Evolutionary conservation across 2,329 filamentous ascomycete species (phyloP).

Genomic region (Xylariaceae sp.): DNA sequence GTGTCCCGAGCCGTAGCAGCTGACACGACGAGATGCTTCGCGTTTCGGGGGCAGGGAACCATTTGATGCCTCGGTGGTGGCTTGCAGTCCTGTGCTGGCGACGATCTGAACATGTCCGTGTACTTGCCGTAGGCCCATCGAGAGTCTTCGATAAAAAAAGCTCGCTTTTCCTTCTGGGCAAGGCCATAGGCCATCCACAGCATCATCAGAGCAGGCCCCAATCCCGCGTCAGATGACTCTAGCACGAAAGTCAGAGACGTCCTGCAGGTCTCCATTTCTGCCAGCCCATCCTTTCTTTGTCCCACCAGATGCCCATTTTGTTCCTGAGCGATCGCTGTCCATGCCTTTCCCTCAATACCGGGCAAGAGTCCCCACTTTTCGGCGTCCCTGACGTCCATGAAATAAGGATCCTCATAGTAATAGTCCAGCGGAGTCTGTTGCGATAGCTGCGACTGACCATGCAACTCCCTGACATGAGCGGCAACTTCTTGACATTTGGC

Average conservation of each 20-base stretch:
- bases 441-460: conserved; percentile 49
- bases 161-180: conserved; percentile 73
- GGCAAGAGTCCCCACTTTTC: conserved; percentile 69
- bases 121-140: conserved; percentile 84
- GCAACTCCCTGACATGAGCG: conserved; percentile 60
- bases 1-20: conserved; percentile 69
- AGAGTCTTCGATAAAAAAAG: conserved; percentile 86
- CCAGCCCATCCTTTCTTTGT: conserved; percentile 50
- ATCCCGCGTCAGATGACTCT: conserved; percentile 75
- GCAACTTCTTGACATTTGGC: conserved; percentile 71
- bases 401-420: conserved; percentile 70
- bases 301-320: conserved; percentile 53
- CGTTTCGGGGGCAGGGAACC: conserved; percentile 78
- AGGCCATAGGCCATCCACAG: conserved; percentile 86
- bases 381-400: conserved; percentile 77
- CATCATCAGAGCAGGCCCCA: conserved; percentile 78
- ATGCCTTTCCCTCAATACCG: conserved; percentile 47
- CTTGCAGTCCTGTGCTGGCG: conserved; percentile 69
- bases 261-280: conserved; percentile 66
- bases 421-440: conserved; percentile 58
- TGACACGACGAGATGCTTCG: conserved; percentile 77
- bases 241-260: conserved; percentile 79
- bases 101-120: conserved; percentile 72
- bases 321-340: conserved; percentile 45
- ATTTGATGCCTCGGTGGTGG: conserved; percentile 78